Evolutionary conservation across 805 yeast species (phyloP).

Genomic region (Jamesozyma gamospora): DNA sequence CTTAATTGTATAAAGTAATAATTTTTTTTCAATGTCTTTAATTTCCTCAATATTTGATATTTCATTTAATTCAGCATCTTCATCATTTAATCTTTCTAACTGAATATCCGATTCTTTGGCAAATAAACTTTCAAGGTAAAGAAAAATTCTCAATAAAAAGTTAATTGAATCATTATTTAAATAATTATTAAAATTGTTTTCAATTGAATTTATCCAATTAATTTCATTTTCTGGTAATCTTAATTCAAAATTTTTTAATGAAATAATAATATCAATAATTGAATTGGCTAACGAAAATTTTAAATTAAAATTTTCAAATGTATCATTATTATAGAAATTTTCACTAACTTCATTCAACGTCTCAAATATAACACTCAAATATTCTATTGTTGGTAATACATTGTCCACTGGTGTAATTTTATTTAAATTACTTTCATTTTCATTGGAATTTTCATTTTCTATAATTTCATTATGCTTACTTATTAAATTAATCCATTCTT

Average conservation of each 20-base stretch:
- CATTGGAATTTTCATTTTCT: neutral
- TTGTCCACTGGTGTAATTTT: neutral
- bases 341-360: slow-evolving; percentile 9
- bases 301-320: slow-evolving; percentile 4
- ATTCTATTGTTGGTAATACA: slow-evolving; percentile 6
- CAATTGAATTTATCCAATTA: slow-evolving; percentile 14
- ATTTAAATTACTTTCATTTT: neutral
- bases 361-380: slow-evolving; percentile 10
- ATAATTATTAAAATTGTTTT: slow-evolving; percentile 9
- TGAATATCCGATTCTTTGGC: slow-evolving; percentile 15
- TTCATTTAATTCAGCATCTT: slow-evolving; percentile 21
- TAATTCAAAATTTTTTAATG: slow-evolving; percentile 23
- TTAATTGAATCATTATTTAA: slow-evolving; percentile 7
- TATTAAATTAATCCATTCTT: slow-evolving; percentile 22
- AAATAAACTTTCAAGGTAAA: slow-evolving; percentile 20
- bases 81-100: slow-evolving; percentile 19
- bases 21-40: slow-evolving; percentile 14
- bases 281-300: slow-evolving; percentile 16
- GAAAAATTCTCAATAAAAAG: slow-evolving; percentile 14
- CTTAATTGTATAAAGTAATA: slow-evolving; percentile 22
- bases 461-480: slow-evolving; percentile 4
- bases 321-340: slow-evolving; percentile 2
- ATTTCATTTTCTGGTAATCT: slow-evolving; percentile 18
- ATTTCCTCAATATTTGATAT: slow-evolving; percentile 5
- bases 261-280: slow-evolving; percentile 17